Evolutionary conservation across 495 filamentous ascomycete species (phyloP).

Genomic region (Talaromyces thailandensis): DNA sequence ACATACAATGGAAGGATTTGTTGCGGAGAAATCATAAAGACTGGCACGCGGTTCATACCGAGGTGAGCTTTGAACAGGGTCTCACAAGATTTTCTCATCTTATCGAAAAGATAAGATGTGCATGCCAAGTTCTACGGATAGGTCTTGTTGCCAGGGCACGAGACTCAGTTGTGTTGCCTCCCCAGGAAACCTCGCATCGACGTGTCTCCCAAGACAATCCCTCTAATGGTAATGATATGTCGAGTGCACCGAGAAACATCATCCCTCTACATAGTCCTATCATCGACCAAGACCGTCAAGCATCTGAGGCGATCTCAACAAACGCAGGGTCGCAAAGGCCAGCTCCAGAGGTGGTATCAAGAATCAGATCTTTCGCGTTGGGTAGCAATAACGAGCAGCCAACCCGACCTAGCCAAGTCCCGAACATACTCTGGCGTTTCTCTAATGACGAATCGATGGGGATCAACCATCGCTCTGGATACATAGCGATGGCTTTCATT

Average conservation of each 20-base stretch:
- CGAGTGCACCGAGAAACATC: neutral
- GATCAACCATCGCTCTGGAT: slow-evolving; percentile 13
- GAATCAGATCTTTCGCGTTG: neutral
- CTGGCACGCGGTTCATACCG: slow-evolving; percentile 18
- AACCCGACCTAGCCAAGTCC: slow-evolving; percentile 4
- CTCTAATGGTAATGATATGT: neutral
- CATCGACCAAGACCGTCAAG: neutral
- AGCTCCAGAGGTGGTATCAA: neutral
- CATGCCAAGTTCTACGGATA: neutral
- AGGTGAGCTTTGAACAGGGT: slow-evolving; percentile 12
- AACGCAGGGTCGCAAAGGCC: neutral
- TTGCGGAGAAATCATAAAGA: slow-evolving; percentile 5
- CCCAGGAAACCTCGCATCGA: neutral
- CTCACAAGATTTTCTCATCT: slow-evolving; percentile 11
- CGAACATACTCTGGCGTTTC: slow-evolving; percentile 27
- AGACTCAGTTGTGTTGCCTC: neutral
- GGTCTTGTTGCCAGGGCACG: neutral
- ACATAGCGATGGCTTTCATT: slow-evolving; percentile 21
- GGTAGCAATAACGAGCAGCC: neutral
- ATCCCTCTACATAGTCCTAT: neutral
- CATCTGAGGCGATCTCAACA: neutral
- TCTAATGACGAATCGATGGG: slow-evolving; percentile 25
- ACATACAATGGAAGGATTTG: slow-evolving; percentile 19
- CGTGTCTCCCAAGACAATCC: neutral
- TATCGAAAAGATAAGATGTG: slow-evolving; percentile 12